These are phyloP conservation scores for Neoascochyta sp. DNA, from an alignment of 2,329 filamentous ascomycete genomes.

Conservation along the genomic window DNA sequence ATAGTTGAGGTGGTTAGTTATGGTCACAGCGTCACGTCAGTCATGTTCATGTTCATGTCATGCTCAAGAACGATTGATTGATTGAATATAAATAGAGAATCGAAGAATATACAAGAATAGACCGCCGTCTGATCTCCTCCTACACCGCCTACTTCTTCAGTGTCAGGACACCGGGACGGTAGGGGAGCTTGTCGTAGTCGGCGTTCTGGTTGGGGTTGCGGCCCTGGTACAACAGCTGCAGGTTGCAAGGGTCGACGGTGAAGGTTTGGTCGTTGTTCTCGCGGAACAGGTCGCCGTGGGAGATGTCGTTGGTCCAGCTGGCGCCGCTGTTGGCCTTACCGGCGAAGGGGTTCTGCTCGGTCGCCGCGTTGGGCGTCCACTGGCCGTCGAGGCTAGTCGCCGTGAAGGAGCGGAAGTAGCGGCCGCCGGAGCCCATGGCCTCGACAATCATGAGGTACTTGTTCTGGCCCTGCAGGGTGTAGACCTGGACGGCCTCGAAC, in stretches of 20 bases:
- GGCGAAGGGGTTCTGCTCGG: conserved; percentile 60
- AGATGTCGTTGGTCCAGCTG: conserved; percentile 65
- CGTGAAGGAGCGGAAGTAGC: conserved; percentile 66
- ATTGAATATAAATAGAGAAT: no score
- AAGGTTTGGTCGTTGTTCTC: conserved; percentile 59
- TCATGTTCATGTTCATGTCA: no score
- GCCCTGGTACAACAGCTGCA: conserved; percentile 64
- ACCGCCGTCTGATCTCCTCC: no score
- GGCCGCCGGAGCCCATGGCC: conserved; percentile 53
- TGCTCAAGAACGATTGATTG: no score
- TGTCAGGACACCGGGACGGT: conserved; percentile 55
- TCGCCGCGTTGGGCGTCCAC: conserved; percentile 58
- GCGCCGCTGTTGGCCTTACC: conserved; percentile 63
- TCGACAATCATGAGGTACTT: conserved; percentile 68
- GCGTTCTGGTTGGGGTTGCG: conserved; percentile 34
- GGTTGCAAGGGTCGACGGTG: conserved; percentile 60
- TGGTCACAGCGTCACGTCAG: no score
- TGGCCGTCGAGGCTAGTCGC: conserved; percentile 53
- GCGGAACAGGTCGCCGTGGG: conserved; percentile 61
- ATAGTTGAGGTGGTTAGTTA: no score
- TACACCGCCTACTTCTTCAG: conserved; percentile 34
- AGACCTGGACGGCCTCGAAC: conserved; percentile 66
- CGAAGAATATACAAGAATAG: no score
- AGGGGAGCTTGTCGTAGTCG: conserved; percentile 53
- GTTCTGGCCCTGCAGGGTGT: conserved; percentile 53